Evolutionary conservation across 441 rosid species (phyloP).

Genomic region (Jatropha multifida): DNA sequence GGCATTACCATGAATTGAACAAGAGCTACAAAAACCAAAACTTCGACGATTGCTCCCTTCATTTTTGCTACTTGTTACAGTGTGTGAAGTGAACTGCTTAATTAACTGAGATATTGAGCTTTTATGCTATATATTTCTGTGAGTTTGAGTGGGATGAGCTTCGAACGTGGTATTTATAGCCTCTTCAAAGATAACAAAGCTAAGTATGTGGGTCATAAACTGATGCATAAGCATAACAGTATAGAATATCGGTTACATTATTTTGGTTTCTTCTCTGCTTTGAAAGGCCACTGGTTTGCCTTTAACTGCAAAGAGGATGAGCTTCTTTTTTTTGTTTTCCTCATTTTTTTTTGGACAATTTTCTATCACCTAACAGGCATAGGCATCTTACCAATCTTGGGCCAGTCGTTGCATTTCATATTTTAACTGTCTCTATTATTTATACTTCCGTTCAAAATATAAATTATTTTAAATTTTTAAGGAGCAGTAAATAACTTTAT

Average conservation of each 20-base stretch:
- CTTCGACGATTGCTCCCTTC: conserved; percentile 21
- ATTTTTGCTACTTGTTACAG: conserved; percentile 12
- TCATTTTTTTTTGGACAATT: too few species aligned
- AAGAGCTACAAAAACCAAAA: neutral
- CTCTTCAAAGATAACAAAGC: neutral
- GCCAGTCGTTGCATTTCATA: too few species aligned
- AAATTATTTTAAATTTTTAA: too few species aligned
- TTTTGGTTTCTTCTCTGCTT: neutral
- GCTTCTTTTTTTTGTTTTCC: too few species aligned
- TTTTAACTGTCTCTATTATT: too few species aligned
- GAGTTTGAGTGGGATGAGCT: neutral
- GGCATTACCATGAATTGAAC: conserved; percentile 13
- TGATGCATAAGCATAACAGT: neutral
- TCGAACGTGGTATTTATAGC: neutral
- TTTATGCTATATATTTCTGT: neutral
- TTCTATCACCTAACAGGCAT: too few species aligned
- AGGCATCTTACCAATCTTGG: too few species aligned
- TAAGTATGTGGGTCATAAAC: neutral
- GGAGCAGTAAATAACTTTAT: too few species aligned
- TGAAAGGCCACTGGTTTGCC: neutral
- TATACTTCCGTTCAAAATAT: too few species aligned
- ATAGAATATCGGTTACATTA: neutral
- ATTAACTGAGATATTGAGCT: neutral
- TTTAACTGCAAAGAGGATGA: too few species aligned
- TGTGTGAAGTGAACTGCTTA: neutral